phyloP scores from a whole-genome alignment of 2,329 filamentous ascomycete genomes.

The Fusarium penzigii region DNA sequence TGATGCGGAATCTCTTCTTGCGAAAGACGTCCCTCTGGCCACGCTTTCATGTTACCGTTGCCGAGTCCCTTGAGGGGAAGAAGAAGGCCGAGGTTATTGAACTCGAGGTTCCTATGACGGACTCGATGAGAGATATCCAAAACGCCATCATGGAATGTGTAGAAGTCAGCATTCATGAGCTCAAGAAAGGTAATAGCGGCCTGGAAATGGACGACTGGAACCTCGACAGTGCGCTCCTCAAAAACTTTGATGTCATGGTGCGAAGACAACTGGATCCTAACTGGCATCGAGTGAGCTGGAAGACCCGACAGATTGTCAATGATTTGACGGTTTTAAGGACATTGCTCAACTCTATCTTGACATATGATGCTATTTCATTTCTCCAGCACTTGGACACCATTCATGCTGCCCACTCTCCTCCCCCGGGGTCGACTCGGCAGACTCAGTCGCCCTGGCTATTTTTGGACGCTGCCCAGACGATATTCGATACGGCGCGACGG shows the following conservation, averaged over 20 bases:
- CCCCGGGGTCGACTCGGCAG: slow-evolving; percentile 82
- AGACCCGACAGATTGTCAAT: slow-evolving; percentile 90
- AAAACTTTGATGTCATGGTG: slow-evolving; percentile 88
- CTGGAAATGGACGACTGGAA: slow-evolving; percentile 98
- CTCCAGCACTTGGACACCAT: slow-evolving; percentile 94
- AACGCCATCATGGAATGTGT: slow-evolving; percentile 95
- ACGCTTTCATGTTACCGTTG: slow-evolving; percentile 88
- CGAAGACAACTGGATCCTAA: slow-evolving; percentile 90
- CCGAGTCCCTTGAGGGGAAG: slow-evolving; percentile 84
- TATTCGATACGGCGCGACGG: slow-evolving; percentile 87
- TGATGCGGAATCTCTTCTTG: slow-evolving; percentile 88
- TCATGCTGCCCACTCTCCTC: slow-evolving; percentile 84
- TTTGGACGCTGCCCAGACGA: slow-evolving; percentile 88
- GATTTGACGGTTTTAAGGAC: slow-evolving; percentile 82
- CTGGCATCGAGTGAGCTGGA: slow-evolving; percentile 95
- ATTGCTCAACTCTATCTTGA: slow-evolving; percentile 79
- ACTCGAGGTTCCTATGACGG: slow-evolving; percentile 93
- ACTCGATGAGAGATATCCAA: slow-evolving; percentile 90
- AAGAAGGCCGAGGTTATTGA: slow-evolving; percentile 97
- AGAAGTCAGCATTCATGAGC: slow-evolving; percentile 88
- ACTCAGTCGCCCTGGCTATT: slow-evolving; percentile 96
- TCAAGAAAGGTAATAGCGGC: slow-evolving; percentile 87
- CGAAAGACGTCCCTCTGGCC: slow-evolving; percentile 89
- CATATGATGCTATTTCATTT: slow-evolving; percentile 88
- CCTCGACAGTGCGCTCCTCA: slow-evolving; percentile 86